Conservation (phyloP, 208 protist genomes). For the Sergeia podlipaevii region DNA sequence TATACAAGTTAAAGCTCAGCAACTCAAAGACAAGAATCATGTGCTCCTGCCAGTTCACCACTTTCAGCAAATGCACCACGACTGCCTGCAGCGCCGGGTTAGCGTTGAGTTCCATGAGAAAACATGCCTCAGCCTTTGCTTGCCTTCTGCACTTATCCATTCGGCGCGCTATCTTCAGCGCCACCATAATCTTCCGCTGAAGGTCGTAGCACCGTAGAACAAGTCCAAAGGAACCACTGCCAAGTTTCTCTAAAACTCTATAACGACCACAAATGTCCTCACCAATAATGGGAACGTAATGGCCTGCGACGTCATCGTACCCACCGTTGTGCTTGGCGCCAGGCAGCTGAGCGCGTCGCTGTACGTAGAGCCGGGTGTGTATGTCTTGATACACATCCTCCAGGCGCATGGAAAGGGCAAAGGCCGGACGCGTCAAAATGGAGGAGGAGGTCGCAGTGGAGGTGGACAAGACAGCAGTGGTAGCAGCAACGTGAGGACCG, state of each 20-base stretch:
- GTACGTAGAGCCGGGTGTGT: conserved; percentile 63
- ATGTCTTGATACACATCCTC: conserved; percentile 66
- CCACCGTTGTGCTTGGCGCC: conserved; percentile 84
- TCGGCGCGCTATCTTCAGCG: conserved; percentile 86
- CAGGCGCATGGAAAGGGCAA: conserved; percentile 52
- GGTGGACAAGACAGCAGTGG: too few relatives aligned
- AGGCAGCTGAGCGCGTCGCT: conserved; percentile 53
- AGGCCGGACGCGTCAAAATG: conserved; percentile 22
- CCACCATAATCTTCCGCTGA: conserved; percentile 73
- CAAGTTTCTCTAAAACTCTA: conserved; percentile 80
- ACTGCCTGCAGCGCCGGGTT: conserved; percentile 61
- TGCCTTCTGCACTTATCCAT: conserved; percentile 78
- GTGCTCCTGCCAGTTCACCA: conserved; percentile 92
- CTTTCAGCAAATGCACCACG: conserved; percentile 83
- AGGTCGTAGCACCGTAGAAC: conserved; percentile 89
- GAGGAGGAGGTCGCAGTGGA: too few relatives aligned
- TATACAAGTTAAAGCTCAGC: conserved; percentile 96
- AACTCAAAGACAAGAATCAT: conserved; percentile 98
- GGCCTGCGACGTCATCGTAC: conserved; percentile 85
- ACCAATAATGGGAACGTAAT: conserved; percentile 81
- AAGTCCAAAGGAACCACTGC: conserved; percentile 90
- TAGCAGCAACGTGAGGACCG: neutral
- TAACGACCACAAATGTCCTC: conserved; percentile 86
- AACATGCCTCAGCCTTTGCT: conserved; percentile 83
- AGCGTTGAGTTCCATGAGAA: conserved; percentile 70